A percentile compares a stretch with the other conserved stretches of the same genome.
Evolutionary conservation across 495 filamentous ascomycete genomes (phyloP).

Genomic region (Penicillium ucsense): DNA sequence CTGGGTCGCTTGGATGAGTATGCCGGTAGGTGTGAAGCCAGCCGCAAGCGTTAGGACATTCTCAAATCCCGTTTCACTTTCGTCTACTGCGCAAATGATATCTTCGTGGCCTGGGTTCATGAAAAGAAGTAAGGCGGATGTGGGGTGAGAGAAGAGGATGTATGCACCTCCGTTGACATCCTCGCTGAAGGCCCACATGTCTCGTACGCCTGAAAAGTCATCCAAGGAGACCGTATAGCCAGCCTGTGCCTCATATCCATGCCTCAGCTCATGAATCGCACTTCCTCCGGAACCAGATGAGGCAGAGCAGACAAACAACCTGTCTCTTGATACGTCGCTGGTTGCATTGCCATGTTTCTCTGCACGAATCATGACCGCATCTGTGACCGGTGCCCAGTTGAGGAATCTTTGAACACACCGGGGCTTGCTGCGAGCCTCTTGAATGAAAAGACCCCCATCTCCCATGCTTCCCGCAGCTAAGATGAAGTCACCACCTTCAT

Average conservation of each 20-base stretch:
- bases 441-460: constrained; percentile 67
- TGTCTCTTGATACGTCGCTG: constrained; percentile 17
- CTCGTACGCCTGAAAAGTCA: constrained; percentile 23
- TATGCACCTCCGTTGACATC: constrained; percentile 27
- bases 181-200: constrained; percentile 44
- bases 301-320: constrained; percentile 32
- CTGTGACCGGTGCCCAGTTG: constrained; percentile 77
- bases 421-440: constrained; percentile 42
- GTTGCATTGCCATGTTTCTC: constrained; percentile 8
- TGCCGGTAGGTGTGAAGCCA: constrained; percentile 25
- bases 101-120: constrained; percentile 22
- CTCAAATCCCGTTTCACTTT: constrained; percentile 37
- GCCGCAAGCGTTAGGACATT: constrained; percentile 48
- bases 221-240: constrained; percentile 42
- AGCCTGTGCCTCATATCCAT: constrained; percentile 61
- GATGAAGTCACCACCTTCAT: constrained; percentile 60
- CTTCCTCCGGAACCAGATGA: constrained; percentile 40
- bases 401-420: constrained; percentile 50
- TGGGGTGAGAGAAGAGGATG: constrained; percentile 30
- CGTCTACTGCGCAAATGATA: constrained; percentile 31
- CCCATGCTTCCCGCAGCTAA: constrained; percentile 73
- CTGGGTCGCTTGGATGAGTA: constrained; percentile 49
- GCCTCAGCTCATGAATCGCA: constrained; percentile 58
- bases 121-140: constrained; percentile 29
- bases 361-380: constrained; percentile 47